Evolutionary conservation across 73 alveolate species (phyloP).

Genomic region (Paramecium primaurelia): DNA sequence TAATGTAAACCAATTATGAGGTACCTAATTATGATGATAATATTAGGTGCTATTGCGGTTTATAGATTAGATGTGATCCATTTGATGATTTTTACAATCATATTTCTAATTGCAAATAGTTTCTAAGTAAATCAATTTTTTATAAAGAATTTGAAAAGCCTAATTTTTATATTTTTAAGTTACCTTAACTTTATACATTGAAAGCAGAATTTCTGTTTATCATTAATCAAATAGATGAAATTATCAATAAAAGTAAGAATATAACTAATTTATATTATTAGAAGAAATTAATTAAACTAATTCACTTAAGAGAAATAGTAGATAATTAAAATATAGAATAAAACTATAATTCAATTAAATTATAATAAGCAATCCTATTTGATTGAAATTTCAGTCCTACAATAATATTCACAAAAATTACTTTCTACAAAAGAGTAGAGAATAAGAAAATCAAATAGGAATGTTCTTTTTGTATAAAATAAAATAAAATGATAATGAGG

Average conservation of each 20-base stretch:
- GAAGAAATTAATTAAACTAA: neutral
- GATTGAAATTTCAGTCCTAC: neutral
- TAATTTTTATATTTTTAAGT: neutral
- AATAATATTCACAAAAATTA: neutral
- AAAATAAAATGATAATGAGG: neutral
- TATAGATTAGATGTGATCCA: neutral
- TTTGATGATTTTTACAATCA: constrained; percentile 33
- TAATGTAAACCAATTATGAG: neutral
- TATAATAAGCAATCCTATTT: neutral
- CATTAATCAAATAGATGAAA: constrained; percentile 1
- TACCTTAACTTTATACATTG: constrained; percentile 31
- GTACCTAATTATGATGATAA: constrained; percentile 18
- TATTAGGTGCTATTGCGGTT: constrained; percentile 44
- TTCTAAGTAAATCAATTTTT: constrained; percentile 37
- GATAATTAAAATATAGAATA: neutral
- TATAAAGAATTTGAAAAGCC: constrained; percentile 9
- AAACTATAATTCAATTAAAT: neutral
- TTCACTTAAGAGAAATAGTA: neutral
- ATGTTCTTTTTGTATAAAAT: neutral
- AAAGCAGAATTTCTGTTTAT: constrained; percentile 45
- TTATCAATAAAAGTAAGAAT: neutral
- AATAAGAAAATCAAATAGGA: neutral
- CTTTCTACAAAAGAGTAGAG: neutral
- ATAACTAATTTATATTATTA: neutral
- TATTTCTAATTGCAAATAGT: neutral